phyloP scores from a whole-genome alignment of 345 rosid genomes.

The Ceriops decandra region DNA sequence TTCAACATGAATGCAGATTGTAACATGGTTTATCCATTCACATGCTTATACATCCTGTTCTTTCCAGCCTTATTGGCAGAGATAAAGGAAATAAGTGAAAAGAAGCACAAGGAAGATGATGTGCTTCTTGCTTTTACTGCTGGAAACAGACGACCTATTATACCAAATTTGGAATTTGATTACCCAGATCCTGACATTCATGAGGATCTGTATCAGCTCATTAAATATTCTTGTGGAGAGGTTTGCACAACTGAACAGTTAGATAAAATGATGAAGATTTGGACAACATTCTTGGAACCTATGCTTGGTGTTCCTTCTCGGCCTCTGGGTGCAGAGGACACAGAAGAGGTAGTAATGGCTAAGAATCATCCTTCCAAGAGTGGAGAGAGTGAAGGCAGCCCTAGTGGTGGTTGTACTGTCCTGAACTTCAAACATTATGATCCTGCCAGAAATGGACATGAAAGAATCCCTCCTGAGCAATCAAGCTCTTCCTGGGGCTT shows the following conservation, averaged over 20 bases:
- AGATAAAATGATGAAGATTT: slow-evolving; percentile 83
- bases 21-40: slow-evolving; percentile 5
- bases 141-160: slow-evolving; percentile 61
- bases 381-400: slow-evolving; percentile 62
- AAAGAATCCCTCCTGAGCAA: slow-evolving; percentile 48
- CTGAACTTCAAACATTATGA: slow-evolving; percentile 45
- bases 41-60: slow-evolving; percentile 16
- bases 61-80: slow-evolving; percentile 79
- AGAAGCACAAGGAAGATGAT: slow-evolving; percentile 73
- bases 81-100: slow-evolving; percentile 86
- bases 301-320: slow-evolving; percentile 75
- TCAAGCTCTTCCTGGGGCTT: slow-evolving; percentile 50
- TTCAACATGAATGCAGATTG: background rate
- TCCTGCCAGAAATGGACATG: slow-evolving; percentile 53
- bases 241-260: slow-evolving; percentile 85
- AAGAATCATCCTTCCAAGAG: slow-evolving; percentile 46
- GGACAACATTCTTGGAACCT: slow-evolving; percentile 95
- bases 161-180: slow-evolving; percentile 71
- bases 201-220: slow-evolving; percentile 88
- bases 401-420: slow-evolving; percentile 35
- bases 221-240: slow-evolving; percentile 90
- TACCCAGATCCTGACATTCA: slow-evolving; percentile 77
- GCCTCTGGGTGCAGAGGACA: slow-evolving; percentile 81
- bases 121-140: slow-evolving; percentile 79
- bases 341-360: slow-evolving; percentile 67